Evolutionary conservation across 495 filamentous ascomycete species (phyloP).

Genomic region (Amniculicola lignicola): DNA sequence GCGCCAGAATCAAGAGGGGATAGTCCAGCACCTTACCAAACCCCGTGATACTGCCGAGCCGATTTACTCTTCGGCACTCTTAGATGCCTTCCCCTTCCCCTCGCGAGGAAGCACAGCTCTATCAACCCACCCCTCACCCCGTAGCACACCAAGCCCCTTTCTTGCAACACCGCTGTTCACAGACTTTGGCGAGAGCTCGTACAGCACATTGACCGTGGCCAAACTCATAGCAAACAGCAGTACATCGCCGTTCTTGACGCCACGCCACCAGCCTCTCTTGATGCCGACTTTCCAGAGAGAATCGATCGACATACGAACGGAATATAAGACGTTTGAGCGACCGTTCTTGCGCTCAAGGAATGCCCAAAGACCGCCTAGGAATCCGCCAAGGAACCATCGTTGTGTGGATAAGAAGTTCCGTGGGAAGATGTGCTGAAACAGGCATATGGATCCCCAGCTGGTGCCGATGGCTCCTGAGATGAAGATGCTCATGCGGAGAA

Average conservation of each 20-base stretch:
- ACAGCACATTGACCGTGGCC: conserved; percentile 72
- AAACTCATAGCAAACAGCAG: conserved; percentile 74
- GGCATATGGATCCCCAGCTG: conserved; percentile 81
- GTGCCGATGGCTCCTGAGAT: conserved; percentile 75
- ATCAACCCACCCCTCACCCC: conserved; percentile 66
- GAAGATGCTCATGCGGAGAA: conserved; percentile 69
- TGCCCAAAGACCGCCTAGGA: conserved; percentile 78
- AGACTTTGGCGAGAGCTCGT: conserved; percentile 65
- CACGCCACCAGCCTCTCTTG: conserved; percentile 80
- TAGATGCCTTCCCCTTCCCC: not conserved
- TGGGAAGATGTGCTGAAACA: conserved; percentile 77
- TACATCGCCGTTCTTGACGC: conserved; percentile 76
- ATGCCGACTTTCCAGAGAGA: conserved; percentile 85
- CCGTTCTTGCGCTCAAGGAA: conserved; percentile 64
- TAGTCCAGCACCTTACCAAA: no score
- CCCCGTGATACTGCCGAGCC: no score
- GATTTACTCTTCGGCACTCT: no score
- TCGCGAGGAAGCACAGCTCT: conserved; percentile 20
- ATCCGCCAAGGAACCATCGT: conserved; percentile 84
- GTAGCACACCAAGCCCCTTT: conserved; percentile 69
- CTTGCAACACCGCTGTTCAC: conserved; percentile 65
- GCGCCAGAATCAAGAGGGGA: no score
- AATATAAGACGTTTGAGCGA: conserved; percentile 65
- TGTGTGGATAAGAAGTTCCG: conserved; percentile 70
- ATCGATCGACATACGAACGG: conserved; percentile 69